Evolutionary conservation across 2,329 filamentous ascomycete genomes (phyloP), one percentile per base, ranked within the genome.

Genomic region (Exophiala sp.): DNA sequence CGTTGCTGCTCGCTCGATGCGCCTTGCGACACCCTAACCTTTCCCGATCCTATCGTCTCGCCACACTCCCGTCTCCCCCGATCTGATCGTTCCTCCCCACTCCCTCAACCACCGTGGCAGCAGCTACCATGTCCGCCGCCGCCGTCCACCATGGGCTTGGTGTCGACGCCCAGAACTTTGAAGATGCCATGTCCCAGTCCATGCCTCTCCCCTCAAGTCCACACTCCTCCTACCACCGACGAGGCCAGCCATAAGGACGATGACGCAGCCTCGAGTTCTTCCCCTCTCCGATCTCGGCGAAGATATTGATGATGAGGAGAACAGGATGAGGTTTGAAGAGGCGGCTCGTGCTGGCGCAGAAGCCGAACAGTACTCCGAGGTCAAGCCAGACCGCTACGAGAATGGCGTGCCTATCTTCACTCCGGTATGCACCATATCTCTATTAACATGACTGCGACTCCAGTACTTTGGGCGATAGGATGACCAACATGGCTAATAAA

Each of bases 331-430:
- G 21, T 61, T 61, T 39, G 58, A 61, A 55, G 58, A 61, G 27
- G 58, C 58, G 22, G 58, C 58, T 18, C 57, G 58, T 43, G 58
- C 58, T 18, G 58, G 58, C 42, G 63, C 63, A 13, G 71, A 75
- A 34, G 73, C 76, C 48, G 78, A 80, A 40, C 84, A 88, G 60
- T 83, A 86, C 60, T 86, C 85, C 59, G 86, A 93, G 46, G 78
- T 95, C 47, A 74, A 83, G 40, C 91, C 91, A 1, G 88, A 90
- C 65, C 84, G 95, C 68, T 96, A 88, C 74, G 95, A 88, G 64
- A 90, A 80, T 46, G 79, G 76, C 50, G 80, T 98, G 29, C 91
- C 93, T 7, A 85, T 98, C 53, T 98, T 98, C 71, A 91, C 84
- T 69, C 93, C 93, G 58, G 80, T 82, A 72, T 65, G 79, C 23